These are phyloP conservation scores for Alternaria gansuensis DNA, from an alignment of 2,329 filamentous ascomycete genomes.

Conservation along the genomic window DNA sequence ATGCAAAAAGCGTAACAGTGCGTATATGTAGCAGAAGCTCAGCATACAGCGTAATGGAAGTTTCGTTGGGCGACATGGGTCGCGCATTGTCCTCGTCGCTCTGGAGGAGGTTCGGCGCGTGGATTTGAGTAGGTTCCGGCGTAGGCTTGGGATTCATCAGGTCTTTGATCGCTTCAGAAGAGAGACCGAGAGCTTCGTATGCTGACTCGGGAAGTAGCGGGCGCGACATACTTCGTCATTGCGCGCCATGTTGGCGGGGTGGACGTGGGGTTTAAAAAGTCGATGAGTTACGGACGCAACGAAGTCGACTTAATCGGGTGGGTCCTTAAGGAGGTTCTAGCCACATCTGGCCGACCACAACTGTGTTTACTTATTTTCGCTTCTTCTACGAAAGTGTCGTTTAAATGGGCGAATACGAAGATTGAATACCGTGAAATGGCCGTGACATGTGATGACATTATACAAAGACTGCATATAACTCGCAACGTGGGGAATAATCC, in stretches of 20 bases:
- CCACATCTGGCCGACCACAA: slow-evolving; percentile 8
- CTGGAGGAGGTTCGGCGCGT: slow-evolving; percentile 46
- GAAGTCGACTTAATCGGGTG: slow-evolving; percentile 21
- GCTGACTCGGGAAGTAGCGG: slow-evolving; percentile 49
- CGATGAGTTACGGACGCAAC: slow-evolving; percentile 14
- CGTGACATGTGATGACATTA: background rate
- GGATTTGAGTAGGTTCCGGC: slow-evolving; percentile 29
- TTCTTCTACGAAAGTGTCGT: background rate
- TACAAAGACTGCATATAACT: background rate
- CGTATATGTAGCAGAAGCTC: slow-evolving; percentile 69
- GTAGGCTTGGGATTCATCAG: slow-evolving; percentile 46
- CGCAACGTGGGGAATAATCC: background rate
- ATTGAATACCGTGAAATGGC: too few relatives aligned
- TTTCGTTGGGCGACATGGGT: slow-evolving; percentile 43
- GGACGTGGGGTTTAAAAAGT: slow-evolving; percentile 17
- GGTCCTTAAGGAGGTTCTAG: slow-evolving; percentile 22
- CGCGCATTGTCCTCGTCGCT: slow-evolving; percentile 33
- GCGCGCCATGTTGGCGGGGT: slow-evolving; percentile 39
- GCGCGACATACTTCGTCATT: slow-evolving; percentile 44
- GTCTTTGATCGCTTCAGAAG: slow-evolving; percentile 42
- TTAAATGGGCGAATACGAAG: background rate
- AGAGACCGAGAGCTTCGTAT: slow-evolving; percentile 47
- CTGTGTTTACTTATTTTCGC: background rate
- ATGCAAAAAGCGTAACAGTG: slow-evolving; percentile 66
- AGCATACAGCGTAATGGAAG: slow-evolving; percentile 61